Evolutionary conservation across 495 filamentous ascomycete genomes (phyloP).

Genomic region (Letharia lupina): DNA sequence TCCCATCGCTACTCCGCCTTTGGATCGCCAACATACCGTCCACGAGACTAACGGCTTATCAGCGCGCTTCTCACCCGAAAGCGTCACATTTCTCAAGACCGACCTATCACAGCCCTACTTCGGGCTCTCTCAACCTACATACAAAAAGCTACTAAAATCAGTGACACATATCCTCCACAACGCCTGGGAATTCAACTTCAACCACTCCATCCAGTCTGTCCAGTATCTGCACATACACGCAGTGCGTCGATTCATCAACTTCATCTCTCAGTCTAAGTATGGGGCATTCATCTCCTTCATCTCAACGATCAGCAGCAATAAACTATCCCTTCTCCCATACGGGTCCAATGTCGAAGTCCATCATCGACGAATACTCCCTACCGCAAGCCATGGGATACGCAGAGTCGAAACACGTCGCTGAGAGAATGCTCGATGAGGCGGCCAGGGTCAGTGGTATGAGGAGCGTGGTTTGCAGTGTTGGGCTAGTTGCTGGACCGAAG

Average conservation of each 20-base stretch:
- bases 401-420: constrained; percentile 45
- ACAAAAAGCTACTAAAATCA: constrained; percentile 16
- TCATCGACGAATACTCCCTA: background rate
- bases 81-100: constrained; percentile 22
- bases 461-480: background rate
- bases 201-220: constrained; percentile 33
- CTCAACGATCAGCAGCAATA: constrained; percentile 38
- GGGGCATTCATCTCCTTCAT: constrained; percentile 45
- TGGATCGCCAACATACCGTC: background rate
- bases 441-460: background rate
- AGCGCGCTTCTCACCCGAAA: background rate
- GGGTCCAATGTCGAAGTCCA: constrained; percentile 2
- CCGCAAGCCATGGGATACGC: constrained; percentile 26
- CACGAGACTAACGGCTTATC: background rate
- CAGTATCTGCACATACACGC: constrained; percentile 30
- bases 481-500: constrained; percentile 9
- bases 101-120: constrained; percentile 22
- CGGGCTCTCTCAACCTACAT: constrained; percentile 20
- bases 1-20: background rate
- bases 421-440: constrained; percentile 12
- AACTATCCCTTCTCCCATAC: background rate
- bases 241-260: constrained; percentile 45
- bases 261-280: constrained; percentile 34
- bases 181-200: constrained; percentile 42
- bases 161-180: constrained; percentile 36